A percentile compares a stretch with the other conserved stretches of the same genome.
Conservation (phyloP, 1,284 basidiomycete species). For the Pulchroboletus neoregius region DNA sequence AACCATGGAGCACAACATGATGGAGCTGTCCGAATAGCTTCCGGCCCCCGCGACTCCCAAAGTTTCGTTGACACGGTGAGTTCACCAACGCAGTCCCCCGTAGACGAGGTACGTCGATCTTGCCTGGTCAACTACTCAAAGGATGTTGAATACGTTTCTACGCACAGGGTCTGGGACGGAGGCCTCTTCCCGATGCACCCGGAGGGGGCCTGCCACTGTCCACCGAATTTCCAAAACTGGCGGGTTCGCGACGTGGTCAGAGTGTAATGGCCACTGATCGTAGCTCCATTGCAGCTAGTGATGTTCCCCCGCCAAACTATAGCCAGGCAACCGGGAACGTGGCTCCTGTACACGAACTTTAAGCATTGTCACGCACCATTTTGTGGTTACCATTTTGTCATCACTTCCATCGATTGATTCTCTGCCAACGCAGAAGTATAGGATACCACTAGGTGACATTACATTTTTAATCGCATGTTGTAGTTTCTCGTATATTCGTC, state of each 20-base stretch:
- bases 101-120: slow-evolving; percentile 22
- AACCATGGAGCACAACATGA: slow-evolving; percentile 1
- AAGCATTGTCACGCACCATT: neutral
- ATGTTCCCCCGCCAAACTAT: slow-evolving; percentile 28
- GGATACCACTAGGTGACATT: no score
- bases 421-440: no score
- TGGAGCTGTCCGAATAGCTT: neutral
- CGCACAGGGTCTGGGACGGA: slow-evolving; percentile 5
- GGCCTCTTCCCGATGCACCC: slow-evolving; percentile 29
- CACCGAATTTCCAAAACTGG: slow-evolving; percentile 20
- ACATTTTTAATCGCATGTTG: no score
- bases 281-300: slow-evolving; percentile 15
- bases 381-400: no score
- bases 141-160: neutral
- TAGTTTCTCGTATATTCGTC: no score
- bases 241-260: slow-evolving; percentile 4
- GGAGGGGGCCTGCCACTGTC: slow-evolving; percentile 20
- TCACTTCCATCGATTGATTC: no score
- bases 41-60: slow-evolving; percentile 13
- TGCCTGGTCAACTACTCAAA: neutral
- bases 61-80: slow-evolving; percentile 4
- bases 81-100: slow-evolving; percentile 4
- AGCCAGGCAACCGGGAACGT: slow-evolving; percentile 16
- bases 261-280: slow-evolving; percentile 2
- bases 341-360: no score